Base-by-base conservation (phyloP, 768 basidiomycete genomes). In the Lentinus tigrinus region DNA sequence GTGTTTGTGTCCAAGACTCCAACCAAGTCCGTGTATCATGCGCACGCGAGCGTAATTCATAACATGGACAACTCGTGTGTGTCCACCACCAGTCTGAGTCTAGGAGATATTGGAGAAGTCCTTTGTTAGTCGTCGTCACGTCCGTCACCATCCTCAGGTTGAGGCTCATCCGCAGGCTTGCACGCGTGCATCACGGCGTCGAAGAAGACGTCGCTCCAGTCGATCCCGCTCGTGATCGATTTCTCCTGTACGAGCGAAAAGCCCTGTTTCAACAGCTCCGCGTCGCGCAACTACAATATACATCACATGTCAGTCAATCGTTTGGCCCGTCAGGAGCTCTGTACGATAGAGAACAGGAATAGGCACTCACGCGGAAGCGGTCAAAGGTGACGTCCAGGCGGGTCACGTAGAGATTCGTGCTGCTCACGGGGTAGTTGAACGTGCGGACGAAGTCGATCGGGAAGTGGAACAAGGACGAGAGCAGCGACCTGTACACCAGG, bases 341-440 rank as follows among this genome's bases (percentile, higher is more conserved):
- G 37, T 16, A 14, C 31, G 10, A 17, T 19, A 23, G 4, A 31
- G 2, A 4, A 42, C 37, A 23, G 21, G 2, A 14, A 3, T 0
- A n/a, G n/a, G 27, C 3, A 62, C 68, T 19, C 44, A 70, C 69
- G 21, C 75, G 72, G 65, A 79, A 80, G 17, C 74, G 62, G 40
- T 74, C 72, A 47, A 79, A 80, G 7, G 72, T 75, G 28, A 79
- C 69, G 43, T 80, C 77, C 4, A 69, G 62, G 4, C 73, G 71
- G 13, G 70, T 62, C 19, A 74, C 64, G 58, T 75, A 70, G 4
- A 81, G 50, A 53, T 78, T 74, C 13, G 76, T 57, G 10, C 63
- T 58, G 9, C 63, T 64, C 58, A 72, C 61, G 0, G 77, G 78
- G 55, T 76, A 68, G 36, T 57, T 52, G 28, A 69, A 65, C 17